phyloP scores from a whole-genome alignment of 225 moss, liverwort and hornwort species.

The Anthoceros angustus region DNA sequence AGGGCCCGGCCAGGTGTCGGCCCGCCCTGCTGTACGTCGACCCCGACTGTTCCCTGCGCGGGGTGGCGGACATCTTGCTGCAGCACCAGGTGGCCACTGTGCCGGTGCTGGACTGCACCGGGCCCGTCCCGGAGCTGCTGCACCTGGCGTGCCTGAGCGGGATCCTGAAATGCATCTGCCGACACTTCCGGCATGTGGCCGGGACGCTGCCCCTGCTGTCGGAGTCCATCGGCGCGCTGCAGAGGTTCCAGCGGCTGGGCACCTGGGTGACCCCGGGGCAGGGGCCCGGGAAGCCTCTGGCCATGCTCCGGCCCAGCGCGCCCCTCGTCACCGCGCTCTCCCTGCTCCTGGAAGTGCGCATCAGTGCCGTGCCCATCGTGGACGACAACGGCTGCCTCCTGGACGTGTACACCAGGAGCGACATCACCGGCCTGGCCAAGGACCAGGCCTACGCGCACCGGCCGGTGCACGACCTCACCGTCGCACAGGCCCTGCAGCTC shows the following conservation, averaged over 20 bases:
- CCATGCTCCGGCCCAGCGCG: conserved; percentile 52
- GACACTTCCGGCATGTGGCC: conserved; percentile 91
- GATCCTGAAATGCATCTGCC: conserved; percentile 82
- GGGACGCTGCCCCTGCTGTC: conserved; percentile 76
- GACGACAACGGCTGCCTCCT: conserved; percentile 79
- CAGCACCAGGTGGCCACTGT: conserved; percentile 78
- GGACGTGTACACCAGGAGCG: conserved; percentile 93
- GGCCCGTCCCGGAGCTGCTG: conserved; percentile 82
- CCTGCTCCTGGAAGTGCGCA: conserved; percentile 70
- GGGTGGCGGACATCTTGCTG: conserved; percentile 68
- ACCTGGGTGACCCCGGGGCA: conserved; percentile 70
- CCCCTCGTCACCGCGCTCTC: conserved; percentile 61
- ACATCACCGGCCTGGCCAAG: conserved; percentile 96
- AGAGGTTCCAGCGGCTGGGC: conserved; percentile 29
- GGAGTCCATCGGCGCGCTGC: conserved; percentile 70
- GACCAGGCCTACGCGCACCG: conserved; percentile 82
- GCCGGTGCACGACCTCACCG: conserved; percentile 84
- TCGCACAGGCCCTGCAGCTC: conserved; percentile 86
- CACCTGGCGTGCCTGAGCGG: conserved; percentile 95
- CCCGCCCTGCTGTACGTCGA: conserved; percentile 76
- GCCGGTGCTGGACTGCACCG: conserved; percentile 67
- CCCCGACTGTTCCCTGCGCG: conserved; percentile 85
- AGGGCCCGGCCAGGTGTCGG: conserved; percentile 19
- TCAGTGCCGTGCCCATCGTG: conserved; percentile 87
- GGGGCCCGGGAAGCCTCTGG: conserved; percentile 40